Conservation (phyloP, 2,329 filamentous ascomycete genomes). For the Sphaerulina musiva region DNA sequence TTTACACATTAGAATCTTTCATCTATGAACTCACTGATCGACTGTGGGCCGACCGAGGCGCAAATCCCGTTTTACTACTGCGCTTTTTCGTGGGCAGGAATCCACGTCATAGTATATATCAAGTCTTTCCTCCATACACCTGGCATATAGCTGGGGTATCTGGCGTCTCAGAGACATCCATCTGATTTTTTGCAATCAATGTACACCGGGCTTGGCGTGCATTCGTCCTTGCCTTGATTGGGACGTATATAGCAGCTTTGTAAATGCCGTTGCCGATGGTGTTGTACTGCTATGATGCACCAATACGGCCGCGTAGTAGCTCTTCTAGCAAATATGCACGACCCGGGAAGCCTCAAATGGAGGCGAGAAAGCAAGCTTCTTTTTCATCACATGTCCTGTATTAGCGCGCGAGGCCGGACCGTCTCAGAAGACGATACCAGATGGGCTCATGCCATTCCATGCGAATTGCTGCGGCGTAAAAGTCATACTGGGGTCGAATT, state of each 20-base stretch:
- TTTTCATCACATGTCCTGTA: constrained; percentile 37
- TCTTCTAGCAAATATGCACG: constrained; percentile 14
- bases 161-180: constrained; percentile 38
- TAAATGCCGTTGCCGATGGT: constrained; percentile 22
- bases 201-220: constrained; percentile 38
- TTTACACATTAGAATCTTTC: no score
- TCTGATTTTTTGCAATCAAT: constrained; percentile 36
- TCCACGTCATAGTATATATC: constrained; percentile 37
- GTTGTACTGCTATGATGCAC: constrained; percentile 22
- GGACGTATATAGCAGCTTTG: constrained; percentile 30
- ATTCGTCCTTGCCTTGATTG: constrained; percentile 40
- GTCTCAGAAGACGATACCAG: constrained; percentile 26
- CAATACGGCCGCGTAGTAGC: constrained; percentile 33
- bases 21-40: no score
- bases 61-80: constrained; percentile 32
- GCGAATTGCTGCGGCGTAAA: constrained; percentile 24
- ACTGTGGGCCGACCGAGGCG: no score
- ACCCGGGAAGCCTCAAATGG: constrained; percentile 1
- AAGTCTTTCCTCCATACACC: constrained; percentile 39
- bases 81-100: constrained; percentile 43
- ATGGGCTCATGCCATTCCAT: constrained; percentile 25
- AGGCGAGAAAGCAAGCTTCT: background rate
- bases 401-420: constrained; percentile 20
- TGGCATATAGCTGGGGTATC: constrained; percentile 37
- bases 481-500: constrained; percentile 27